phyloP scores from a whole-genome alignment of 169 alveolate genomes.

The Cyclospora cayetanensis region DNA sequence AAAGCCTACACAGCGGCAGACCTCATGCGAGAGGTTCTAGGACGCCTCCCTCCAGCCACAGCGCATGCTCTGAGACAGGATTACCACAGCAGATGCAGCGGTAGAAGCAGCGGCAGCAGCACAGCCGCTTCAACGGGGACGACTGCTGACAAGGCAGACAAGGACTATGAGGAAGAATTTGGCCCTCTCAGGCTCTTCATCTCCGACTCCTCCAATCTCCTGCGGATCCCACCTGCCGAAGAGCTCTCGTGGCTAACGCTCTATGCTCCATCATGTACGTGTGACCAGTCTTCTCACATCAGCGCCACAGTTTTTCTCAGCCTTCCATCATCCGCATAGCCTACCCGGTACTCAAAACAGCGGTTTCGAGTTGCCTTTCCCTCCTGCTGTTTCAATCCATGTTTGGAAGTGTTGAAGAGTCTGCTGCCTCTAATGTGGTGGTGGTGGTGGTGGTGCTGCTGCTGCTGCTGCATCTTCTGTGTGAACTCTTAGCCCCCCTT shows the following conservation, averaged over 20 bases:
- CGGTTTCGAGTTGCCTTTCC: too few relatives aligned
- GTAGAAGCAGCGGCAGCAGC: not conserved
- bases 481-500: too few relatives aligned
- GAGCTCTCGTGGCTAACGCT: conserved; percentile 10
- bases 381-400: too few relatives aligned
- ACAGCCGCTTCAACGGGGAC: not conserved
- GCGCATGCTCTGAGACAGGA: not conserved
- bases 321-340: too few relatives aligned
- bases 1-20: conserved; percentile 30
- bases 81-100: not conserved
- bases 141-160: not conserved
- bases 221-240: not conserved
- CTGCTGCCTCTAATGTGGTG: too few relatives aligned
- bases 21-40: not conserved
- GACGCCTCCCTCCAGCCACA: conserved; percentile 28
- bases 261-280: not conserved
- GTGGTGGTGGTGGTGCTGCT: too few relatives aligned
- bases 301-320: too few relatives aligned
- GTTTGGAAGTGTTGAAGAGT: too few relatives aligned
- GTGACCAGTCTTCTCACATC: too few relatives aligned
- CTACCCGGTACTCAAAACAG: too few relatives aligned
- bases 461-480: too few relatives aligned
- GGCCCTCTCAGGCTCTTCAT: conserved; percentile 8
- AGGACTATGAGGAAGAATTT: not conserved
- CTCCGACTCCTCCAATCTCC: not conserved